phyloP scores from a whole-genome alignment of 73 alveolate species.

The Paramecium pentaurelia region DNA sequence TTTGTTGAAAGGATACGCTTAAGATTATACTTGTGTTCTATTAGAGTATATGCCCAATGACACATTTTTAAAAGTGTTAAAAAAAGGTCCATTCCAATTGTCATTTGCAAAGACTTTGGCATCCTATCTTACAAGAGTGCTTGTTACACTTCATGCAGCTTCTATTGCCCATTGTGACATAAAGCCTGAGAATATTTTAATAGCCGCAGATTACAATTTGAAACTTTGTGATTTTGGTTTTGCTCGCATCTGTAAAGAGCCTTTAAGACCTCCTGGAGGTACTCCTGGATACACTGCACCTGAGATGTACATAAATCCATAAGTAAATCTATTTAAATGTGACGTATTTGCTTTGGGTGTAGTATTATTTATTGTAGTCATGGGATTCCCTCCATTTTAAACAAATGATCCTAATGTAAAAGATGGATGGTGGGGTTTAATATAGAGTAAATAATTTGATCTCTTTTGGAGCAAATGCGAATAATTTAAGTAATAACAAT shows the following conservation, averaged over 20 bases:
- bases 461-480: slow-evolving; percentile 6
- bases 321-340: background rate
- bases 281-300: slow-evolving; percentile 49
- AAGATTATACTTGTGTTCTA: slow-evolving; percentile 2
- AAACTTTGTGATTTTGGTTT: slow-evolving; percentile 48
- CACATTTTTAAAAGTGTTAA: slow-evolving; percentile 8
- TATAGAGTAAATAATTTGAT: background rate
- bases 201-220: slow-evolving; percentile 1
- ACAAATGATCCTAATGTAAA: background rate
- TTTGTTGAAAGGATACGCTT: background rate
- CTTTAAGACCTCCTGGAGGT: slow-evolving; percentile 27
- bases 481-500: background rate
- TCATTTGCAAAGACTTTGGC: background rate
- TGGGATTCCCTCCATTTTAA: slow-evolving; percentile 46
- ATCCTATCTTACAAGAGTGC: background rate
- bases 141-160: background rate
- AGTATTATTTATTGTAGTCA: background rate
- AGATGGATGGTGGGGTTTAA: slow-evolving; percentile 48
- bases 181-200: slow-evolving; percentile 27
- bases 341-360: slow-evolving; percentile 36
- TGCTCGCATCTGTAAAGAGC: background rate
- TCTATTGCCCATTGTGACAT: slow-evolving; percentile 32
- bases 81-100: slow-evolving; percentile 19
- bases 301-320: background rate
- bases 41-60: slow-evolving; percentile 50